Evolutionary conservation across 768 basidiomycete species (phyloP).

Genomic region (Sistotremastrum suecicum): DNA sequence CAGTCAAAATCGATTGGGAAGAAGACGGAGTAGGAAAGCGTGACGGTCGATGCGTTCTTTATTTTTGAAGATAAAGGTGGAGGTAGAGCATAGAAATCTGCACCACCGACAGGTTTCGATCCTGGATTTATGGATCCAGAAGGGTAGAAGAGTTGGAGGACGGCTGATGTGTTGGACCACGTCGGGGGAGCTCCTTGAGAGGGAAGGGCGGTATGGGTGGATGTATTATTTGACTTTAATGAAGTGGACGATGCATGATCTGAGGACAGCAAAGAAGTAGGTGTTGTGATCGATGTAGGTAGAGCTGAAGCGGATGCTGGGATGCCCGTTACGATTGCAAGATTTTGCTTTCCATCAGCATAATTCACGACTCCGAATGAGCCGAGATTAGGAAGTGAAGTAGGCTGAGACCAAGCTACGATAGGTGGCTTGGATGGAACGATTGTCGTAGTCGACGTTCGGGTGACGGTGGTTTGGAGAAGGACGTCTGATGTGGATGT

Average conservation of each 20-base stretch:
- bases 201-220: not conserved
- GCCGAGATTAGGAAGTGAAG: conserved; percentile 40
- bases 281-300: conserved; percentile 5
- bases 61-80: conserved; percentile 20
- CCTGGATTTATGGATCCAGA: conserved; percentile 55
- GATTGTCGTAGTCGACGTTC: conserved; percentile 3
- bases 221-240: not conserved
- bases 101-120: conserved; percentile 49
- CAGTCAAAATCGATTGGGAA: conserved; percentile 65
- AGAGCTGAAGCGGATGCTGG: conserved; percentile 22
- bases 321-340: conserved; percentile 38
- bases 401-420: conserved; percentile 35
- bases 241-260: not conserved
- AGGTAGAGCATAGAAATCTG: conserved; percentile 50
- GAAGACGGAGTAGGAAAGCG: conserved; percentile 58
- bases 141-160: conserved; percentile 56
- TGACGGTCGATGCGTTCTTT: conserved; percentile 32
- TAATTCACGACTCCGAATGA: conserved; percentile 47
- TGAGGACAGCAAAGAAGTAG: conserved; percentile 8
- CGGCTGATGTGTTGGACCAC: conserved; percentile 21
- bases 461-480: no score
- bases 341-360: conserved; percentile 37
- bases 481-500: no score
- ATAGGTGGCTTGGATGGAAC: conserved; percentile 7
- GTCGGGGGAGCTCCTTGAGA: conserved; percentile 8